Evolutionary conservation across 352 stramenopile genomes (phyloP), one percentile per base, ranked within the genome.

Genomic region (Poterioochromonas sp.): DNA sequence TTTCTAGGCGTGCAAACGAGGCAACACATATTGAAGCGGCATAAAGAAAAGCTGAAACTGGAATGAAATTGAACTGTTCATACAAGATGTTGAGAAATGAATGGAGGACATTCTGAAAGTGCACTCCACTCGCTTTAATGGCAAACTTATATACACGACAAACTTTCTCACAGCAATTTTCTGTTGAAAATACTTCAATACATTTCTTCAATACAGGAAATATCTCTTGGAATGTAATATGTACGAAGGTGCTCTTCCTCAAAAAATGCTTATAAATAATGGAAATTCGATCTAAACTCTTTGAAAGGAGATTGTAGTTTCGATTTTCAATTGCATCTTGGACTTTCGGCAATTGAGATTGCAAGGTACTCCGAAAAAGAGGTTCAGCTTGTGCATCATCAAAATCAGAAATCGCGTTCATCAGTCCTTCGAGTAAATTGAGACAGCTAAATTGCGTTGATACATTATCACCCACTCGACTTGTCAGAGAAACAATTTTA

Each of bases 71-170:
- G 29, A 58, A 74, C 15, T 58, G 65, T 39, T 29, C 22, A 12
- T 0, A 8, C 37, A 74, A 3, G 11, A 40, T 22, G 11, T 18
- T 40, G 0, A 35, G 8, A 34, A 74, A 26, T 15, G 18, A 39
- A 22, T 3, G 39, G 3, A 74, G 26, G 2, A 39, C 1, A 18
- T 2, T 1, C 40, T 39, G 29, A 5, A 35, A 58, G 12, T 58
- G 1, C 3, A 35, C 11, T 18, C 1, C 71, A 29, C 5, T 47
- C 2, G 41, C 68, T 0, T 74, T 63, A 65, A 83, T 78, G 5
- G 69, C 62, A 76, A 81, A 71, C 47, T 83, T 83, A 68, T 83
- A 80, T 47, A 71, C 84, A 3, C 80, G 65, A 76, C 79, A 84
- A 39, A 83, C 68, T 62, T 83, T 83, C 41, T 83, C 80, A 74